Conservation (phyloP, 1,284 basidiomycete genomes). For the Cystobasidiaceae sp. region DNA sequence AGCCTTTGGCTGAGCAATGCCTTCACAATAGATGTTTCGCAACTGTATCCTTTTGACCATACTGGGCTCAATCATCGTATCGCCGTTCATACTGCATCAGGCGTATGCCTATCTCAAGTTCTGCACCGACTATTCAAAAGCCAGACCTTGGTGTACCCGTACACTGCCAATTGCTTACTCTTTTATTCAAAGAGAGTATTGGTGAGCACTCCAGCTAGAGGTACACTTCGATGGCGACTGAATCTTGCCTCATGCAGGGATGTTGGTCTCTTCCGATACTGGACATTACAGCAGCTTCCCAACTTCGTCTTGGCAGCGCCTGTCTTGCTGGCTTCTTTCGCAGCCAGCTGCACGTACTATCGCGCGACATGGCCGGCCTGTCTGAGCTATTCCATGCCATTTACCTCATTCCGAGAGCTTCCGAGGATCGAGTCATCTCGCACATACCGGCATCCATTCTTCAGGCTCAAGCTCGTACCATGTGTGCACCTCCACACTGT, state of each 20-base stretch:
- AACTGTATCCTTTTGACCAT: neutral
- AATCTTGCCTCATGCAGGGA: constrained; percentile 51
- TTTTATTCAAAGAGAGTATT: constrained; percentile 80
- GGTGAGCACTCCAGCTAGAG: constrained; percentile 49
- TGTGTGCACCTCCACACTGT: constrained; percentile 44
- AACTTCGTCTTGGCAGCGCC: constrained; percentile 80
- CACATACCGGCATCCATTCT: constrained; percentile 3
- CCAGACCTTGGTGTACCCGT: constrained; percentile 61
- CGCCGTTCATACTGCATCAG: constrained; percentile 69
- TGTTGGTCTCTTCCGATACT: constrained; percentile 78
- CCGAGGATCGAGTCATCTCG: neutral
- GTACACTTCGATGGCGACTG: neutral
- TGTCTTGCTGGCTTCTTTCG: constrained; percentile 42
- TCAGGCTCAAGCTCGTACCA: constrained; percentile 53
- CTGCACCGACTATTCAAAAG: constrained; percentile 50
- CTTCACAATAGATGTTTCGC: too few relatives aligned
- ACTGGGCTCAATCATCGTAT: constrained; percentile 43
- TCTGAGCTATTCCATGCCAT: constrained; percentile 11
- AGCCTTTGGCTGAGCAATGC: too few relatives aligned
- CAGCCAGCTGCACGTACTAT: constrained; percentile 36
- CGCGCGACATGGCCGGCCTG: neutral
- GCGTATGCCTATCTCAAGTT: constrained; percentile 60
- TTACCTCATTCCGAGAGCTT: neutral
- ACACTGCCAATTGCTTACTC: constrained; percentile 67
- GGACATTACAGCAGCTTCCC: constrained; percentile 73